Percentiles rank a stretch among this genome's conserved stretches.
phyloP scores from a whole-genome alignment of 306 rosid genomes.

The Cicer chorassanicum region DNA sequence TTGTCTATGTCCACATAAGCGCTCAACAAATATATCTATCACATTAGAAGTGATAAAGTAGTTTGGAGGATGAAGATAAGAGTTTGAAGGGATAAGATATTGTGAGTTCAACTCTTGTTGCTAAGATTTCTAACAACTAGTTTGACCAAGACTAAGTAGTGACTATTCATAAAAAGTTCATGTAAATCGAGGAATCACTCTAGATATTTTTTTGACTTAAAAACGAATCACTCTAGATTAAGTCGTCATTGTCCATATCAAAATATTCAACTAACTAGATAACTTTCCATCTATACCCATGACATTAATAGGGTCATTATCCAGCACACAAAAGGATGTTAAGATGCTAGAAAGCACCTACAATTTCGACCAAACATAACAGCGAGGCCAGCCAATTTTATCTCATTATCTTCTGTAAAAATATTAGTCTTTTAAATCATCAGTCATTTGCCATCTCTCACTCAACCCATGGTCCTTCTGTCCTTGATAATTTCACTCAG shows the following conservation, averaged over 20 bases:
- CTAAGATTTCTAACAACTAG: too few relatives aligned
- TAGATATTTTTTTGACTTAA: too few relatives aligned
- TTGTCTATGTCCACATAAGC: too few relatives aligned
- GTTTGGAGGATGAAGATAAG: too few relatives aligned
- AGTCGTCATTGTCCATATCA: constrained; percentile 28
- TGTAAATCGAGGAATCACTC: too few relatives aligned
- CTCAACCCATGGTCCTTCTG: constrained; percentile 52
- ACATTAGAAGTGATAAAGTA: too few relatives aligned
- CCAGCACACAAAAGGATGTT: constrained; percentile 33
- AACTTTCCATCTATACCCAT: constrained; percentile 26
- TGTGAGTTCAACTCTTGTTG: too few relatives aligned
- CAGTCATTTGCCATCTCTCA: constrained; percentile 35
- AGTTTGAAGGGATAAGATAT: too few relatives aligned
- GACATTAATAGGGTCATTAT: constrained; percentile 16
- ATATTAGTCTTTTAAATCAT: constrained; percentile 14
- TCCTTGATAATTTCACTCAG: constrained; percentile 66
- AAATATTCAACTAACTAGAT: constrained; percentile 16
- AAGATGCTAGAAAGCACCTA: constrained; percentile 27
- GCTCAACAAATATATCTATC: too few relatives aligned
- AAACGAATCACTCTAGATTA: too few relatives aligned
- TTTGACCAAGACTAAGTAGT: too few relatives aligned
- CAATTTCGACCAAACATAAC: not conserved
- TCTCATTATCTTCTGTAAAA: constrained; percentile 29
- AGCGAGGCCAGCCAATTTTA: constrained; percentile 13
- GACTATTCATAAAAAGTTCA: too few relatives aligned